Conservation (phyloP, 345 rosid genomes). For the Eucalyptus fibrosa region DNA sequence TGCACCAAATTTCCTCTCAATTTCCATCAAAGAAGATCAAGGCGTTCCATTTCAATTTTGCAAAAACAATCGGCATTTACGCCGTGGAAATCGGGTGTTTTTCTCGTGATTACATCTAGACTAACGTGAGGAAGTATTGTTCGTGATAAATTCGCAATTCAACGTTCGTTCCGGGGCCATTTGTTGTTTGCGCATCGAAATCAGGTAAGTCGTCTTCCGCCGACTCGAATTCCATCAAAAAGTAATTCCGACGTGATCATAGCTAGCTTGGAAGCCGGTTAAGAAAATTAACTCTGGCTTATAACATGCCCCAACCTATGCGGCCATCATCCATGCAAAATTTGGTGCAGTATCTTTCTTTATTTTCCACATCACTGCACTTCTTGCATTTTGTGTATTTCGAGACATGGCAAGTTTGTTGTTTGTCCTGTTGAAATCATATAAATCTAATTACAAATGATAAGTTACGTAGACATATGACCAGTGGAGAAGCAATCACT, state of each 20-base stretch:
- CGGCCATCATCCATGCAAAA: constrained; percentile 8
- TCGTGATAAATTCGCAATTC: no score
- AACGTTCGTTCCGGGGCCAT: no score
- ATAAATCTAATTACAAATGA: not conserved
- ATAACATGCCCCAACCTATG: constrained; percentile 14
- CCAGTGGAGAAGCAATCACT: not conserved
- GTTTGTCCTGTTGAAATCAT: constrained; percentile 17
- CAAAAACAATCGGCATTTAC: no score
- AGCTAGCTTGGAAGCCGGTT: not conserved
- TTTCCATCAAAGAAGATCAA: no score
- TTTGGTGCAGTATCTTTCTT: constrained; percentile 21
- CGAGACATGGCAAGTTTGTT: constrained; percentile 17
- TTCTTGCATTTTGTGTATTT: constrained; percentile 16
- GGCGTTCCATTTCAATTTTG: no score
- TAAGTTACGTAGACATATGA: not conserved
- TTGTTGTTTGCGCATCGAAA: no score
- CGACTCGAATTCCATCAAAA: no score
- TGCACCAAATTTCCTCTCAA: no score
- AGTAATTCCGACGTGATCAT: not conserved
- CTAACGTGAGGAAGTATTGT: no score
- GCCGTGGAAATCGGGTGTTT: no score
- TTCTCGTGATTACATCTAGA: no score
- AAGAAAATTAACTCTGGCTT: constrained; percentile 20
- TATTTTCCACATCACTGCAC: constrained; percentile 9
- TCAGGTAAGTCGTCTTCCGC: no score